A percentile compares a stretch with the other conserved stretches of the same genome.
Evolutionary conservation across 805 yeast genomes (phyloP).

Genomic region (Zygotorulaspora sp.): DNA sequence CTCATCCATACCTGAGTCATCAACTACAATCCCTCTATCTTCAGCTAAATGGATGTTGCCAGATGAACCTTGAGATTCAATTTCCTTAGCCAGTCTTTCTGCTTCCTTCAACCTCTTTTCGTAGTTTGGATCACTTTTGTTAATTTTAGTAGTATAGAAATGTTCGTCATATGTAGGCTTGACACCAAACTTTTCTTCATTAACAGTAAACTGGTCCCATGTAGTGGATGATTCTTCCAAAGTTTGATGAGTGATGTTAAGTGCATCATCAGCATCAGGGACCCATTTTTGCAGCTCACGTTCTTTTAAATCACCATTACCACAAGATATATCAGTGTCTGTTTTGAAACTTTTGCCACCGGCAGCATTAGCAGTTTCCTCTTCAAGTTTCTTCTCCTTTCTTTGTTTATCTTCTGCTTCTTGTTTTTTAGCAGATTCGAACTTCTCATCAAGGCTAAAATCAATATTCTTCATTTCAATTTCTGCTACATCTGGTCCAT

Average conservation of each 20-base stretch:
- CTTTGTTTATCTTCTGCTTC: slow-evolving; percentile 9
- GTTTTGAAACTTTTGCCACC: slow-evolving; percentile 53
- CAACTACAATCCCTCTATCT: slow-evolving; percentile 75
- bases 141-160: slow-evolving; percentile 74
- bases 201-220: slow-evolving; percentile 97
- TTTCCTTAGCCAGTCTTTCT: slow-evolving; percentile 74
- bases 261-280: slow-evolving; percentile 49
- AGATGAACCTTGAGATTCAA: slow-evolving; percentile 58
- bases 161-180: slow-evolving; percentile 78
- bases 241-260: slow-evolving; percentile 18
- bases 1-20: slow-evolving; percentile 87
- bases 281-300: slow-evolving; percentile 82
- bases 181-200: slow-evolving; percentile 83
- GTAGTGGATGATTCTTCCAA: slow-evolving; percentile 37
- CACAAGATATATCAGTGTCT: slow-evolving; percentile 74
- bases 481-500: slow-evolving; percentile 38
- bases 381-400: slow-evolving; percentile 7
- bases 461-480: slow-evolving; percentile 37
- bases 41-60: slow-evolving; percentile 83
- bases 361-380: slow-evolving; percentile 1
- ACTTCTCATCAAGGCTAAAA: slow-evolving; percentile 26
- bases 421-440: slow-evolving; percentile 15
- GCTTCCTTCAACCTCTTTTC: slow-evolving; percentile 62
- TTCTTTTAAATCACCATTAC: slow-evolving; percentile 42
- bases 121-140: slow-evolving; percentile 71